phyloP scores from a whole-genome alignment of 106 monocot genomes.

The Dioscorea dumetorum region DNA sequence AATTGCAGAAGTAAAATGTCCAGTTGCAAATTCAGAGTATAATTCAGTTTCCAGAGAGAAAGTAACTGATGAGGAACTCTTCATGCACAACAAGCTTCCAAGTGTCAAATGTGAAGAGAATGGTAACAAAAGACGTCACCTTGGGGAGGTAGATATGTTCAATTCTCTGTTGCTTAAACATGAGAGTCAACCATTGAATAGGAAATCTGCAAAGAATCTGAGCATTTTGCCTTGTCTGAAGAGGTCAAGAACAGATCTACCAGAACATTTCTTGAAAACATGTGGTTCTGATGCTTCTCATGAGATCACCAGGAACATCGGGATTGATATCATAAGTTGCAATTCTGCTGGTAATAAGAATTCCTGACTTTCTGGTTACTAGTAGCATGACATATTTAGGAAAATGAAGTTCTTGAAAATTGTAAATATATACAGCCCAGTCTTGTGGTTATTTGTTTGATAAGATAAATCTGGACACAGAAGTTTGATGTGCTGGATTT shows the following conservation, averaged over 20 bases:
- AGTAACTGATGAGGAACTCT: neutral
- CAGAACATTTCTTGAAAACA: neutral
- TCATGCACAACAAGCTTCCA: neutral
- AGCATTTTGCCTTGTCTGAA: neutral
- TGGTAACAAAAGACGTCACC: neutral
- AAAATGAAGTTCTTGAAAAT: no score
- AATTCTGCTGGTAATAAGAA: neutral
- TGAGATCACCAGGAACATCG: neutral
- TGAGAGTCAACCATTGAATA: neutral
- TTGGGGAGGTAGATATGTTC: neutral
- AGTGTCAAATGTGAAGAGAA: conserved; percentile 2
- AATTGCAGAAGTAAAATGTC: conserved; percentile 12
- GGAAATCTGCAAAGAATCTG: neutral
- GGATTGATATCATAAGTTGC: neutral
- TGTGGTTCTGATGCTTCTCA: neutral
- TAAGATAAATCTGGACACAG: no score
- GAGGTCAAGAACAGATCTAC: conserved; percentile 5
- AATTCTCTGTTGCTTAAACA: neutral
- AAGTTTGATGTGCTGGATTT: no score
- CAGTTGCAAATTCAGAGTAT: neutral
- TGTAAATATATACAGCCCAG: no score
- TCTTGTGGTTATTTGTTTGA: no score
- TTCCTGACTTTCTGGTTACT: neutral
- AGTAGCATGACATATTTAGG: no score
- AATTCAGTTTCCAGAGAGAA: neutral